Base-by-base conservation (phyloP, 192 early-diverging fungal genomes). In the Coemansia sp. region DNA sequence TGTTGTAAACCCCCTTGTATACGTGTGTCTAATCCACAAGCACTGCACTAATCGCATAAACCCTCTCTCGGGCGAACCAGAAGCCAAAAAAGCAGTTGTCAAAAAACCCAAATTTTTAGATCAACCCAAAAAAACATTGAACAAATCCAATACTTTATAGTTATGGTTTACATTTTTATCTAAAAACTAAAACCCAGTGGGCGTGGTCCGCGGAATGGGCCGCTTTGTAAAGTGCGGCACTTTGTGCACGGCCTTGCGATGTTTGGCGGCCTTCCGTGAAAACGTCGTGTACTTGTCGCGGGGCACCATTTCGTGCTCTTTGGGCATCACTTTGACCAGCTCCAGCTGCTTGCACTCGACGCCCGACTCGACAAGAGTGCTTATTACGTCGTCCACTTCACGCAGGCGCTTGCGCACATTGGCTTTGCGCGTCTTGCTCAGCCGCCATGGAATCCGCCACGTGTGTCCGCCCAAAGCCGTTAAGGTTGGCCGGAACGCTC, bases 221-320 rank as follows among this genome's bases (percentile, higher is more conserved):
- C 86, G 85, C 71, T 92, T 92, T 29, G 92, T 91, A 71, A 93
- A 93, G 62, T 93, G 87, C 56, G 91, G 92, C 10, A 93, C 91
- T 71, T 90, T 89, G 82, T 93, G 92, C 15, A 92, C 75, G 57
- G 87, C 87, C 81, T 93, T 93, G 60, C 90, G 86, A 65, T 91
- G 85, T 37, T 86, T 84, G 53, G 76, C 79, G 60, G 85, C 85
- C 21, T 76, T 82, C 59, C 90, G 88, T 56, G 89, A 90, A 66
- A 93, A 93, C 15, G 89, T 88, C 12, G 87, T 89, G 78, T 93
- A 93, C 72, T 93, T 93, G 70, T 92, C 88, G 51, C 86, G 79
- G n/a, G 92, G 69, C 5, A 70, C 68, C 90, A 93, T 92, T 64
- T 91, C 84, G 32, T 69, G 57, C 66, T 92, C 90, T 51, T 79